A percentile compares a stretch with the other conserved stretches of the same genome.
Evolutionary conservation across 441 rosid species (phyloP).

Genomic region (Syzygium syzygioides): DNA sequence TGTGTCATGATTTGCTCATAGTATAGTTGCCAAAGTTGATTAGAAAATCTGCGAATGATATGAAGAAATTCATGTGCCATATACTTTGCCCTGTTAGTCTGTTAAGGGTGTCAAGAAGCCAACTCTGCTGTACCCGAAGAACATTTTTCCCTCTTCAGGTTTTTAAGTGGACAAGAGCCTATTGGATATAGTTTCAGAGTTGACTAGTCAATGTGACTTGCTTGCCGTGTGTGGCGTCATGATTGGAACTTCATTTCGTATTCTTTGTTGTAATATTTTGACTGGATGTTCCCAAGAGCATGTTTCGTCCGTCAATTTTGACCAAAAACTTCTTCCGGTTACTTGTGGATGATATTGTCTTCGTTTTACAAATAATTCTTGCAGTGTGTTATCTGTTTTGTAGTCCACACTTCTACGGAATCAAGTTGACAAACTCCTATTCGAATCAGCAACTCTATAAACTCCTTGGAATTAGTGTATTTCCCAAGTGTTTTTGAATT

Average conservation of each 20-base stretch:
- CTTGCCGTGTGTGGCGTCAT: neutral
- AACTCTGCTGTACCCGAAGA: neutral
- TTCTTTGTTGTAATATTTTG: neutral
- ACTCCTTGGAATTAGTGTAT: neutral
- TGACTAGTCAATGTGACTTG: neutral
- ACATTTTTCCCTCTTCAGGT: neutral
- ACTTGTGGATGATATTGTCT: neutral
- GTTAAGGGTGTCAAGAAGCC: neutral
- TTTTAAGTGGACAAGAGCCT: neutral
- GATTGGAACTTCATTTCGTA: neutral
- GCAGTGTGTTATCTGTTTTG: neutral
- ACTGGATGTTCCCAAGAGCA: neutral
- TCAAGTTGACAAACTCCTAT: neutral
- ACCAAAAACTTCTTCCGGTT: neutral
- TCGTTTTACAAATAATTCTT: neutral
- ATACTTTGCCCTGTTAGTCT: neutral
- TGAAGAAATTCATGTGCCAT: neutral
- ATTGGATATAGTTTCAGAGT: neutral
- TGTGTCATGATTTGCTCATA: neutral
- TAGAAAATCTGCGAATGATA: neutral
- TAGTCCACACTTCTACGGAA: neutral
- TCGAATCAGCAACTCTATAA: neutral
- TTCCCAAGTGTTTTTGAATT: neutral
- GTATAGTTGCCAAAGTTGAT: neutral
- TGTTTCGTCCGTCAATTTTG: neutral